A percentile compares a stretch with the other conserved stretches of the same genome.
These are phyloP conservation scores for Albatrellus ellisii DNA, from an alignment of 768 basidiomycete genomes.

Conservation along the genomic window DNA sequence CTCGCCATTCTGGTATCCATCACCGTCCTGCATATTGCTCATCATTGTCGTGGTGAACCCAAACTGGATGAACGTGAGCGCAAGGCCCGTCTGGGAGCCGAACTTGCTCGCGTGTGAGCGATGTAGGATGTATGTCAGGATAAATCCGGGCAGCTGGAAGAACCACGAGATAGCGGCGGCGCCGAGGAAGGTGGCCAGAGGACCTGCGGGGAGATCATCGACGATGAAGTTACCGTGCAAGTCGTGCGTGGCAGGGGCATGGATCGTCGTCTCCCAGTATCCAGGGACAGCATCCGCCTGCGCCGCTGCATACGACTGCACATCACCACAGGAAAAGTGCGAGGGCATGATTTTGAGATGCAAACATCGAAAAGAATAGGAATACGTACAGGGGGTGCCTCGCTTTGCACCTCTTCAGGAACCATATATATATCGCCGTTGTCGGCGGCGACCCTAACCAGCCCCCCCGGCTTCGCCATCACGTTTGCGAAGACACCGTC, in stretches of 20 bases:
- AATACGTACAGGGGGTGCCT: slow-evolving; percentile 69
- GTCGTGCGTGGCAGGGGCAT: slow-evolving; percentile 50
- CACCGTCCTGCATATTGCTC: slow-evolving; percentile 15
- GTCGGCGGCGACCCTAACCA: slow-evolving; percentile 31
- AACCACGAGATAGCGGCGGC: slow-evolving; percentile 83
- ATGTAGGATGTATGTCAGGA: slow-evolving; percentile 87
- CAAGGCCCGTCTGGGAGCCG: slow-evolving; percentile 91
- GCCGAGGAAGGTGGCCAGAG: slow-evolving; percentile 55
- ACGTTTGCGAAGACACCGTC: slow-evolving; percentile 96
- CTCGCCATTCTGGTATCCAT: slow-evolving; percentile 7
- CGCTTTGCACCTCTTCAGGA: slow-evolving; percentile 74
- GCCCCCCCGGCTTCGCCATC: slow-evolving; percentile 64
- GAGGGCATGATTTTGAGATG: not conserved
- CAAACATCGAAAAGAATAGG: not conserved
- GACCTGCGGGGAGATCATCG: slow-evolving; percentile 83
- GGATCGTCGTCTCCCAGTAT: slow-evolving; percentile 95
- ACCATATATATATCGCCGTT: slow-evolving; percentile 48
- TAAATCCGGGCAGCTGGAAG: slow-evolving; percentile 93
- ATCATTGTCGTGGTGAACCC: slow-evolving; percentile 55
- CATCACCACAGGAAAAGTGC: too few relatives aligned
- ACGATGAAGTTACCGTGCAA: slow-evolving; percentile 63
- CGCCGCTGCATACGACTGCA: slow-evolving; percentile 75
- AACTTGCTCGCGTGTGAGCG: slow-evolving; percentile 87
- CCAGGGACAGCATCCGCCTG: slow-evolving; percentile 84
- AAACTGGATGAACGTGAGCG: slow-evolving; percentile 87